Conservation (phyloP, 331 rosid species). For the Phaseolus coccineus region DNA sequence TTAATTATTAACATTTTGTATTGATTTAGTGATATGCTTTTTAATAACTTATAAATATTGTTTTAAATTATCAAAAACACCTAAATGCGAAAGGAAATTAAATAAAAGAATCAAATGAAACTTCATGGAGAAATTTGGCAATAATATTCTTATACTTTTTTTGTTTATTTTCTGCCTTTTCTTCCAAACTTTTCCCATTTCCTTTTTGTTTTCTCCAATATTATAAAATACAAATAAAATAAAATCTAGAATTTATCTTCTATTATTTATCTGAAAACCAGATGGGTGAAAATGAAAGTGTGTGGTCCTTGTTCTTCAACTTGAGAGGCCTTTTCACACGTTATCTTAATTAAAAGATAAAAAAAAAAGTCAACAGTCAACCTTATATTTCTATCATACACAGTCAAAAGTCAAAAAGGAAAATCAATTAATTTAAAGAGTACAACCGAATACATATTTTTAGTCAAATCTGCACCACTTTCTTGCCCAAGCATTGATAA, state of each 20-base stretch:
- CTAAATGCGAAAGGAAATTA: too few relatives aligned
- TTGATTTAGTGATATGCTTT: too few relatives aligned
- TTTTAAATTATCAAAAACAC: too few relatives aligned
- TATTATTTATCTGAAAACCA: neutral
- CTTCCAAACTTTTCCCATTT: neutral
- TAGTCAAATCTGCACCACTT: neutral
- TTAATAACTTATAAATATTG: too few relatives aligned
- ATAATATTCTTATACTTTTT: too few relatives aligned
- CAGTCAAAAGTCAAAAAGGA: slow-evolving; percentile 15
- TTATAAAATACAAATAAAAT: neutral
- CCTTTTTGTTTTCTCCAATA: neutral
- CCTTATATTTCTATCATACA: neutral
- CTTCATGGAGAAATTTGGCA: too few relatives aligned
- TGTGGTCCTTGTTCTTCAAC: neutral
- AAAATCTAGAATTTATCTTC: neutral
- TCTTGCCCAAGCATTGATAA: neutral
- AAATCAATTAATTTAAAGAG: neutral
- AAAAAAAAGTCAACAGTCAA: neutral
- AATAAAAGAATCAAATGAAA: too few relatives aligned
- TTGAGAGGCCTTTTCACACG: neutral
- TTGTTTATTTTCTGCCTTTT: neutral
- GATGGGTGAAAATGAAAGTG: neutral
- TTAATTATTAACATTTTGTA: too few relatives aligned
- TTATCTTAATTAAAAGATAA: neutral
- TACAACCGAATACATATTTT: neutral